Evolutionary conservation across 2,329 filamentous ascomycete genomes (phyloP).

Genomic region (Eutypella sp.): DNA sequence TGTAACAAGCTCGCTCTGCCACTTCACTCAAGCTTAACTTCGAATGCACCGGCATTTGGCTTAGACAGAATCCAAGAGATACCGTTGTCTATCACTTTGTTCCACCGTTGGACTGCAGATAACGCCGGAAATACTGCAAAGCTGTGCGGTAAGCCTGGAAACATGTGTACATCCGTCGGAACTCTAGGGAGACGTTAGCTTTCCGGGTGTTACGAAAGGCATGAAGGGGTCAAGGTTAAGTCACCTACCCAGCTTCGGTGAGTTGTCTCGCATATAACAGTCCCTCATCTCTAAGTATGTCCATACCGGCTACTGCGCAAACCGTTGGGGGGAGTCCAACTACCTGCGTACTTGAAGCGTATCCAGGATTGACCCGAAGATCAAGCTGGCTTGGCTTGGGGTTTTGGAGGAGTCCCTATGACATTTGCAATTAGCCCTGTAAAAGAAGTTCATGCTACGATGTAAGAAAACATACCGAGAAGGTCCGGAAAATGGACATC

Average conservation of each 20-base stretch:
- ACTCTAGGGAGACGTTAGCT: neutral
- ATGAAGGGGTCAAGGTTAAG: neutral
- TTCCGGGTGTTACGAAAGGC: neutral
- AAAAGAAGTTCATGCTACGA: neutral
- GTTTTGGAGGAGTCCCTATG: neutral
- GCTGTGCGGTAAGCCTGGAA: conserved; percentile 2
- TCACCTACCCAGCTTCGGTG: neutral
- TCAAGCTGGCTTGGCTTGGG: neutral
- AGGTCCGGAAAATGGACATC: neutral
- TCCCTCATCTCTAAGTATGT: neutral
- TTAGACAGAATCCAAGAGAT: conserved; percentile 1
- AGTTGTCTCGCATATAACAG: neutral
- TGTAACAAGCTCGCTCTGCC: no score
- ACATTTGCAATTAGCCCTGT: neutral
- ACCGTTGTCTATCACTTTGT: neutral
- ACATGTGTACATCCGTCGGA: neutral
- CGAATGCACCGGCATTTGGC: neutral
- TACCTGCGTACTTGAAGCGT: neutral
- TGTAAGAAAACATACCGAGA: neutral
- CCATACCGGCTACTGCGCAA: neutral
- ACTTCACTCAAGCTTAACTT: neutral
- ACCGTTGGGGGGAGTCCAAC: neutral
- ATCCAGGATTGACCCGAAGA: conserved; percentile 1
- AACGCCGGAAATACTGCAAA: neutral
- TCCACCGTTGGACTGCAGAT: neutral